These are phyloP conservation scores for Herpetomonas tarakana DNA, from an alignment of 208 protist species.

Conservation along the genomic window DNA sequence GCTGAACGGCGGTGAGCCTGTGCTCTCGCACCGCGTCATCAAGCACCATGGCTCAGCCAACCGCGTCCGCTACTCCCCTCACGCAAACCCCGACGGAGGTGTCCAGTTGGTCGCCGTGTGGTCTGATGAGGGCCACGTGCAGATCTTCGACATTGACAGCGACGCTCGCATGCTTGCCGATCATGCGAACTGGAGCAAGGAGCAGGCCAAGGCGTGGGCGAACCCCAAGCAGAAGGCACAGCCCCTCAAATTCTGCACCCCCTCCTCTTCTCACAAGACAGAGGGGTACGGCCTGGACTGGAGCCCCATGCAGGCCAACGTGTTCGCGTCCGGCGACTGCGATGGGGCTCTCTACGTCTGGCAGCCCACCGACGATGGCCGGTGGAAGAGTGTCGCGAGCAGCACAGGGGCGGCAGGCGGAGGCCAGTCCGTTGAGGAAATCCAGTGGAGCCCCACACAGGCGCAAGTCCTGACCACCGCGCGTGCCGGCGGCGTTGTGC, in stretches of 20 bases:
- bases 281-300: conserved; percentile 98
- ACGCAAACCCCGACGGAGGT: conserved; percentile 48
- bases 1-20: conserved; percentile 84
- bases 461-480: conserved; percentile 82
- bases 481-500: conserved; percentile 70
- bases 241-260: conserved; percentile 72
- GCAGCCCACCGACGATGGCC: conserved; percentile 70
- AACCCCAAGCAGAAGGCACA: conserved; percentile 24
- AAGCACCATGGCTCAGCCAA: conserved; percentile 89
- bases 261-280: conserved; percentile 77
- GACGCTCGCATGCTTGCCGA: conserved; percentile 76
- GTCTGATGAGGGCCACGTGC: conserved; percentile 93
- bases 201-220: conserved; percentile 61
- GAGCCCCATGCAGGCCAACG: conserved; percentile 70
- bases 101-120: conserved; percentile 92
- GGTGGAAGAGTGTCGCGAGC: conserved; percentile 68
- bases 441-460: conserved; percentile 96
- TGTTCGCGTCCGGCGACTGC: conserved; percentile 93
- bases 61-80: conserved; percentile 86
- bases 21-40: conserved; percentile 80
- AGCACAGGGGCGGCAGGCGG: conserved; percentile 26
- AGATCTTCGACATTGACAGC: conserved; percentile 91
- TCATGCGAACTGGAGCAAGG: conserved; percentile 78
- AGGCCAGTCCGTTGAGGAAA: conserved; percentile 93
- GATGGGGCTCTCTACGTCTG: conserved; percentile 89